phyloP scores from a whole-genome alignment of 2,329 filamentous ascomycete species.

The Curvularia lunata region DNA sequence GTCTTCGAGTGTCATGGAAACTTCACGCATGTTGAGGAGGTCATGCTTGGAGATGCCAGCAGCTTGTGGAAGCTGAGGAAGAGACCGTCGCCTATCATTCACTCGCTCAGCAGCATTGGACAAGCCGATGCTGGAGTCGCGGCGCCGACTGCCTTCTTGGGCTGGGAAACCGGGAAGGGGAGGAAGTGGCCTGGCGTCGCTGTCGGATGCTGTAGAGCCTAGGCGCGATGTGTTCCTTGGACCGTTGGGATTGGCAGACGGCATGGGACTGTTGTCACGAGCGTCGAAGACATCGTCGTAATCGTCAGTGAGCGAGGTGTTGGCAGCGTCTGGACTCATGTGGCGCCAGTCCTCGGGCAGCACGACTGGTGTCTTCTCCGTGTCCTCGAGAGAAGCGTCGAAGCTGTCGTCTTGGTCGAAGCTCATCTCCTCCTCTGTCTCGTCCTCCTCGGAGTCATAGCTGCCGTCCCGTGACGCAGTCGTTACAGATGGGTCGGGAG shows the following conservation, averaged over 20 bases:
- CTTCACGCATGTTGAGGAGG: slow-evolving; percentile 74
- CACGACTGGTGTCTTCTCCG: slow-evolving; percentile 97
- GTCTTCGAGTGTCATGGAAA: slow-evolving; percentile 83
- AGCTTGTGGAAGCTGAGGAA: slow-evolving; percentile 74
- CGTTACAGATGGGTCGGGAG: slow-evolving; percentile 89
- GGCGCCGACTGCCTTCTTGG: slow-evolving; percentile 60
- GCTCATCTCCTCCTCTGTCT: slow-evolving; percentile 73
- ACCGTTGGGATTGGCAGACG: slow-evolving; percentile 57
- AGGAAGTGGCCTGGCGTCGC: slow-evolving; percentile 82
- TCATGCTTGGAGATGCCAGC: slow-evolving; percentile 76
- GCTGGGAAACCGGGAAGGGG: slow-evolving; percentile 75
- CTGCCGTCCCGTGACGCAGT: slow-evolving; percentile 92
- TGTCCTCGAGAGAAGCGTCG: slow-evolving; percentile 92
- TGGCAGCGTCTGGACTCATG: slow-evolving; percentile 70
- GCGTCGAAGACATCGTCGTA: slow-evolving; percentile 72
- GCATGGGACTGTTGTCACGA: slow-evolving; percentile 69
- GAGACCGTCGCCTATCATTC: slow-evolving; percentile 67
- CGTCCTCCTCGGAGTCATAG: slow-evolving; percentile 75
- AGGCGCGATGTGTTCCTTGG: slow-evolving; percentile 60
- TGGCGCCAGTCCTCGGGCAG: slow-evolving; percentile 94
- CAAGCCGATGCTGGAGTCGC: slow-evolving; percentile 66
- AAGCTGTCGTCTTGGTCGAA: slow-evolving; percentile 83
- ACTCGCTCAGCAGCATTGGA: slow-evolving; percentile 76
- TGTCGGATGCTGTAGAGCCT: slow-evolving; percentile 77
- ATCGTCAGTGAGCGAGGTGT: slow-evolving; percentile 59